These are phyloP conservation scores for Vigna trinervia DNA, from an alignment of 306 rosid species.

Conservation along the genomic window DNA sequence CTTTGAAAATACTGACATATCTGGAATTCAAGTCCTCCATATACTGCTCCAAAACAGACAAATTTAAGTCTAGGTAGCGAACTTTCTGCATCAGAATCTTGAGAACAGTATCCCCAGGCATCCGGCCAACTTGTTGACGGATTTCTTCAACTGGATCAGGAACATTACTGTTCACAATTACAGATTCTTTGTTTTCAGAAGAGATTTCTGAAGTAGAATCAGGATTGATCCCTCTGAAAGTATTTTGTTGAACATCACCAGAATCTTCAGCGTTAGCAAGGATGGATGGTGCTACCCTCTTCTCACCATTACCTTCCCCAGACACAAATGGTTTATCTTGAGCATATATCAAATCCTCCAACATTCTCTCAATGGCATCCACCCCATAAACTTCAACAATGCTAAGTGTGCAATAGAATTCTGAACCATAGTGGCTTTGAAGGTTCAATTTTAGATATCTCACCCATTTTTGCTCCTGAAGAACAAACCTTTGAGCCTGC, in stretches of 20 bases:
- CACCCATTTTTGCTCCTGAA: slow-evolving; percentile 91
- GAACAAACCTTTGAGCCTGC: slow-evolving; percentile 73
- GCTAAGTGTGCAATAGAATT: slow-evolving; percentile 91
- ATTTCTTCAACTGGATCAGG: slow-evolving; percentile 72
- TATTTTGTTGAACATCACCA: slow-evolving; percentile 39
- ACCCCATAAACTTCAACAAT: slow-evolving; percentile 81
- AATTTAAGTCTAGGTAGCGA: slow-evolving; percentile 70
- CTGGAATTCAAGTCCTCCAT: slow-evolving; percentile 79
- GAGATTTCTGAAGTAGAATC: slow-evolving; percentile 47
- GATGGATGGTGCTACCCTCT: slow-evolving; percentile 46
- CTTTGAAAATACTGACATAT: slow-evolving; percentile 69
- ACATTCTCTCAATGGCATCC: slow-evolving; percentile 93
- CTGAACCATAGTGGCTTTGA: slow-evolving; percentile 83
- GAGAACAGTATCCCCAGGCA: slow-evolving; percentile 96
- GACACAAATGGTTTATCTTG: slow-evolving; percentile 54
- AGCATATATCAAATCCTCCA: slow-evolving; percentile 78
- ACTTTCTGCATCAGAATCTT: slow-evolving; percentile 95
- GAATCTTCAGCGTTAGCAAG: slow-evolving; percentile 49
- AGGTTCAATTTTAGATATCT: slow-evolving; percentile 83
- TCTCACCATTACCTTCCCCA: slow-evolving; percentile 59
- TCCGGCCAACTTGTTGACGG: slow-evolving; percentile 77
- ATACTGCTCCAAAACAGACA: slow-evolving; percentile 84
- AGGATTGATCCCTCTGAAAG: slow-evolving; percentile 46
- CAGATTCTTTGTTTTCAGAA: slow-evolving; percentile 47
- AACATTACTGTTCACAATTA: slow-evolving; percentile 51